Percentiles rank a stretch among this genome's conserved stretches.
These are phyloP conservation scores for Zygoascus sp. DNA, from an alignment of 1,139 yeast genomes.

Conservation along the genomic window DNA sequence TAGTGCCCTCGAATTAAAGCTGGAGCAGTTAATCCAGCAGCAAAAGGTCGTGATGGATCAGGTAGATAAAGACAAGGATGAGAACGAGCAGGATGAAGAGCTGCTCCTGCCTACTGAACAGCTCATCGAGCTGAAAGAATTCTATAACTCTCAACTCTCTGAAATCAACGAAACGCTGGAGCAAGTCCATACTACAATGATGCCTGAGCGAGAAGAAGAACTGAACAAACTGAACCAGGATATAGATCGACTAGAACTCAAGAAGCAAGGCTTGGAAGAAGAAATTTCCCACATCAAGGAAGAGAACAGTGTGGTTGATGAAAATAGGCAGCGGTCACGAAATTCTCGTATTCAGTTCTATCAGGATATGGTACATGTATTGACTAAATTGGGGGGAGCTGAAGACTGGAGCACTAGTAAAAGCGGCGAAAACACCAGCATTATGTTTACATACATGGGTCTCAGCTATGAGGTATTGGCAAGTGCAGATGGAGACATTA, in stretches of 20 bases:
- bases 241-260: constrained; percentile 1
- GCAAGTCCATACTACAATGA: constrained; percentile 1
- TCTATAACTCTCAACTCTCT: constrained; percentile 7
- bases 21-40: constrained; percentile 18
- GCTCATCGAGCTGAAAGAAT: constrained; percentile 20
- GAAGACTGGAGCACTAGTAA: not conserved
- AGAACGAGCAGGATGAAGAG: constrained; percentile 25
- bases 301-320: constrained; percentile 25
- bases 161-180: constrained; percentile 9
- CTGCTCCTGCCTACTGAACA: constrained; percentile 28
- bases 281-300: constrained; percentile 39
- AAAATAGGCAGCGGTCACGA: constrained; percentile 1
- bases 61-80: constrained; percentile 15
- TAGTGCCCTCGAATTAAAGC: constrained; percentile 26
- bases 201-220: constrained; percentile 6
- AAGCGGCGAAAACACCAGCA: not conserved
- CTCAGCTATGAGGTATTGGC: constrained; percentile 2
- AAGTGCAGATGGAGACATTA: not conserved
- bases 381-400: not conserved
- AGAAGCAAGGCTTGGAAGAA: constrained; percentile 1
- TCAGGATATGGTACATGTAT: constrained; percentile 4
- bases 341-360: not conserved
- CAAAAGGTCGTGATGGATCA: constrained; percentile 1
- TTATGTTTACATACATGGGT: not conserved
- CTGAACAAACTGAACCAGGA: not conserved